These are phyloP conservation scores for Glycine tomentella DNA, from an alignment of 306 rosid genomes.

Conservation along the genomic window DNA sequence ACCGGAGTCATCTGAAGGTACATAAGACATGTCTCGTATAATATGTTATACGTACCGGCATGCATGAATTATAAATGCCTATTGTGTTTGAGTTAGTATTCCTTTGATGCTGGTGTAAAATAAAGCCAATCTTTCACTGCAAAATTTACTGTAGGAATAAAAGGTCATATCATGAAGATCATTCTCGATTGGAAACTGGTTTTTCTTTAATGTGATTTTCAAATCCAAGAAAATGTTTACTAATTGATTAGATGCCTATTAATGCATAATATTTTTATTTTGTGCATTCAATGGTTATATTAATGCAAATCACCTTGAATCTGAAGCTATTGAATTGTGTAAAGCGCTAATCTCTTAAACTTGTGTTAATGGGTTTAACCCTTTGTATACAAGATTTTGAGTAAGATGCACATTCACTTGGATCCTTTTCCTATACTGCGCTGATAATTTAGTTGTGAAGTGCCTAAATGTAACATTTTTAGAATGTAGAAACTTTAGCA, in stretches of 20 bases:
- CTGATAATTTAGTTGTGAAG: background rate
- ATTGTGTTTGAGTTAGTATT: background rate
- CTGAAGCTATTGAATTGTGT: constrained; percentile 19
- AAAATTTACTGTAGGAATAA: background rate
- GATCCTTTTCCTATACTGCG: background rate
- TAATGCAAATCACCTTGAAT: constrained; percentile 9
- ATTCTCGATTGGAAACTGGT: constrained; percentile 12
- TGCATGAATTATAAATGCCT: background rate
- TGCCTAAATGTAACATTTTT: background rate
- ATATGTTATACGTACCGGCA: background rate
- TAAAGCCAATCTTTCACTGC: constrained; percentile 12
- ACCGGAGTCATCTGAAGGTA: constrained; percentile 92
- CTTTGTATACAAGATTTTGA: background rate
- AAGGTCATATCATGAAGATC: background rate
- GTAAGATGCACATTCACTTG: background rate
- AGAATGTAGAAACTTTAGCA: constrained; percentile 1
- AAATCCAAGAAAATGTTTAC: constrained; percentile 3
- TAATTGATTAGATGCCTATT: constrained; percentile 29
- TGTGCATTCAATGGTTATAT: constrained; percentile 20
- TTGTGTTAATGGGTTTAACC: background rate
- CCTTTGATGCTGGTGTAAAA: background rate
- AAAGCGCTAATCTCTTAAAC: background rate
- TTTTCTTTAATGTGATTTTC: constrained; percentile 21
- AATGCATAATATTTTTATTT: constrained; percentile 3
- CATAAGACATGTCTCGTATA: constrained; percentile 26